phyloP scores from a whole-genome alignment of 2,329 filamentous ascomycete species.

The Penicillium oxalicum region DNA sequence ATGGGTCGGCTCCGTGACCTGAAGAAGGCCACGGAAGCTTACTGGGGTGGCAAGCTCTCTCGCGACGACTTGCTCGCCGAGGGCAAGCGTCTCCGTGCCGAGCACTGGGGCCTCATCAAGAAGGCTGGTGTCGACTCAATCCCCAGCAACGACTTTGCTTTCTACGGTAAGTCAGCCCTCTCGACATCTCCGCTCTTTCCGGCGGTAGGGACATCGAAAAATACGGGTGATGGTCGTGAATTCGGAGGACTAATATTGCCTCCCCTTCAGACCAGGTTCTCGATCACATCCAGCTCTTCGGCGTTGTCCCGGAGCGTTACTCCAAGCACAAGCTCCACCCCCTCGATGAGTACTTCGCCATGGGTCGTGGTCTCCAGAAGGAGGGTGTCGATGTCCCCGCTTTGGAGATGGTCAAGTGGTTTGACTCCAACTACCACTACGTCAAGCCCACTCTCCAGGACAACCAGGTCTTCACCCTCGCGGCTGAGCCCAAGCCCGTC shows the following conservation, averaged over 20 bases:
- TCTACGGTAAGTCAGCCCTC: conserved; percentile 52
- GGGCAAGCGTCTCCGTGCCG: conserved; percentile 92
- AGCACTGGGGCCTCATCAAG: conserved; percentile 99
- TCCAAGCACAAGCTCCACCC: conserved; percentile 78
- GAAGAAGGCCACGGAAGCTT: conserved; percentile 99
- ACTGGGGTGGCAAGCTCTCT: conserved; percentile 91
- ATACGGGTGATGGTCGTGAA: too few species aligned
- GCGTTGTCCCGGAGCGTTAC: conserved; percentile 92
- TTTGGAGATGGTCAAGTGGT: conserved; percentile 55
- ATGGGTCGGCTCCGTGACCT: conserved; percentile 98
- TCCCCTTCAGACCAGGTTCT: conserved; percentile 8
- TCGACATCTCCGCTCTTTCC: not conserved
- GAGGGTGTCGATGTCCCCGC: conserved; percentile 74
- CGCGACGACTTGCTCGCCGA: conserved; percentile 85
- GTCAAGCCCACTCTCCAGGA: conserved; percentile 98
- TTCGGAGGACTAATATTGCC: too few species aligned
- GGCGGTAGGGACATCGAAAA: too few species aligned
- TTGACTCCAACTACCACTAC: conserved; percentile 99
- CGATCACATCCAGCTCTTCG: conserved; percentile 21
- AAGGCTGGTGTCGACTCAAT: conserved; percentile 95
- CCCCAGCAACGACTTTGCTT: conserved; percentile 98
- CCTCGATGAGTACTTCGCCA: conserved; percentile 98
- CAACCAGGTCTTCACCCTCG: conserved; percentile 91
- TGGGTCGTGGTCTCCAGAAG: conserved; percentile 97
- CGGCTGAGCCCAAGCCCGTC: conserved; percentile 84